These are phyloP conservation scores for Nepenthes alata DNA, from an alignment of 179 eudicot genomes.

Conservation along the genomic window DNA sequence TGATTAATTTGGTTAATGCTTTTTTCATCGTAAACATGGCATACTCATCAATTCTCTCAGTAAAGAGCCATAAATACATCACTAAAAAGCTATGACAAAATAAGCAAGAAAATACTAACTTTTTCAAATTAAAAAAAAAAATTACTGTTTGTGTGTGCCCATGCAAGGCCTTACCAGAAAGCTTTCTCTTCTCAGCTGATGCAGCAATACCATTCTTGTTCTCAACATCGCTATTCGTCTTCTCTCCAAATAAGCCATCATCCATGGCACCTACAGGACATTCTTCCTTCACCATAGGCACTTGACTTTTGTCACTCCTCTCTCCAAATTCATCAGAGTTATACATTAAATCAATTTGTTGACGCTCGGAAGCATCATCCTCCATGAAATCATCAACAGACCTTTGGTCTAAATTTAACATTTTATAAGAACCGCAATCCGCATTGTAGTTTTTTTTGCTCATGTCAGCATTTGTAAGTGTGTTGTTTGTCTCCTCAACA, in stretches of 20 bases:
- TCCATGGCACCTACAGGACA: conserved; percentile 32
- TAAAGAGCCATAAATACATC: too few relatives aligned
- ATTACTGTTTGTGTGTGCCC: too few relatives aligned
- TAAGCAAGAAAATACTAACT: too few relatives aligned
- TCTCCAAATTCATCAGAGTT: conserved; percentile 31
- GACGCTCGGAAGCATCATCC: conserved; percentile 62
- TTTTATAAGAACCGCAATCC: conserved; percentile 57
- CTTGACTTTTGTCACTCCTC: conserved; percentile 28
- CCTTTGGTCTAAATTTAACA: conserved; percentile 67
- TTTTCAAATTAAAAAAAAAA: too few relatives aligned
- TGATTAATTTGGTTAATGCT: too few relatives aligned
- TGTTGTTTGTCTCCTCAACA: conserved; percentile 36
- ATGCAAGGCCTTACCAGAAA: conserved; percentile 37
- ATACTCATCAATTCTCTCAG: too few relatives aligned
- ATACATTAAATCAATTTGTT: conserved; percentile 46
- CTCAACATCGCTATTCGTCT: conserved; percentile 3
- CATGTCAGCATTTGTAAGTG: conserved; percentile 33
- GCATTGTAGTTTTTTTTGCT: conserved; percentile 46
- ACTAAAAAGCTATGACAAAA: too few relatives aligned
- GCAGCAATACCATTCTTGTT: conserved; percentile 27
- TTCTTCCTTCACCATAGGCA: conserved; percentile 26
- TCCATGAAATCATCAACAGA: conserved; percentile 89
- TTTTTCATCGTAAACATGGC: too few relatives aligned
- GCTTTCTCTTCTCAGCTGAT: conserved; percentile 56
- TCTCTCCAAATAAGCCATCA: conserved; percentile 18